phyloP scores from a whole-genome alignment of 768 basidiomycete genomes.

The Lactifluus hygrophoroides region DNA sequence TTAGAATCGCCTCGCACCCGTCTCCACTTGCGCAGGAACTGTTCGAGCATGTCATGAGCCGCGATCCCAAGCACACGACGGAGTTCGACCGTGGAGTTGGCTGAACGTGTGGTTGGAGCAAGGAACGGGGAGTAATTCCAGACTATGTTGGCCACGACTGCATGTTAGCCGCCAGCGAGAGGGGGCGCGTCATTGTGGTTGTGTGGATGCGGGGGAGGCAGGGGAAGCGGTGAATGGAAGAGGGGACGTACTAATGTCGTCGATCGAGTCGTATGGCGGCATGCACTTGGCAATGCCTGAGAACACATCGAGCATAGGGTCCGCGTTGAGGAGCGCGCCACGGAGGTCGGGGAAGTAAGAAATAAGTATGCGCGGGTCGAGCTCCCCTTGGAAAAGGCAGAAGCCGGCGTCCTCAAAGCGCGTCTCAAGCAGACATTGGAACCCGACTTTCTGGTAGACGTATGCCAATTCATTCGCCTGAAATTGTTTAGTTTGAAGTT shows the following conservation, averaged over 20 bases:
- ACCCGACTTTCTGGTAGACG: slow-evolving; percentile 75
- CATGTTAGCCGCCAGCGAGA: slow-evolving; percentile 56
- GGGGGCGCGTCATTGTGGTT: slow-evolving; percentile 24
- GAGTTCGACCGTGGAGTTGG: slow-evolving; percentile 65
- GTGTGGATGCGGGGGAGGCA: slow-evolving; percentile 20
- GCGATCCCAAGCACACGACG: slow-evolving; percentile 51
- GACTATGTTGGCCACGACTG: slow-evolving; percentile 86
- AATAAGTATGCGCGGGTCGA: slow-evolving; percentile 79
- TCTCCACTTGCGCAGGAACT: slow-evolving; percentile 56
- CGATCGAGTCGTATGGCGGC: slow-evolving; percentile 58
- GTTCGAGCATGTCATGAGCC: slow-evolving; percentile 69
- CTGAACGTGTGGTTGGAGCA: slow-evolving; percentile 53
- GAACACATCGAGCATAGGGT: slow-evolving; percentile 60
- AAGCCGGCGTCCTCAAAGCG: slow-evolving; percentile 77
- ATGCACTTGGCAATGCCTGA: slow-evolving; percentile 67
- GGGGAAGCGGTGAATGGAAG: not conserved
- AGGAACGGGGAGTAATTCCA: slow-evolving; percentile 88
- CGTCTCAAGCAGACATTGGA: slow-evolving; percentile 69
- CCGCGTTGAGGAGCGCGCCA: slow-evolving; percentile 46
- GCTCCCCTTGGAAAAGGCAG: slow-evolving; percentile 65
- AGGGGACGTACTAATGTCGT: slow-evolving; percentile 75
- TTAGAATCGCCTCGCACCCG: slow-evolving; percentile 35
- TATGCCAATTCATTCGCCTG: slow-evolving; percentile 66
- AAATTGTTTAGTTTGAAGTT: not conserved
- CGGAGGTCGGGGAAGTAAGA: slow-evolving; percentile 75